A percentile compares a stretch with the other conserved stretches of the same genome.
Evolutionary conservation across 2,329 filamentous ascomycete species (phyloP).

Genomic region (Alternaria sp.): DNA sequence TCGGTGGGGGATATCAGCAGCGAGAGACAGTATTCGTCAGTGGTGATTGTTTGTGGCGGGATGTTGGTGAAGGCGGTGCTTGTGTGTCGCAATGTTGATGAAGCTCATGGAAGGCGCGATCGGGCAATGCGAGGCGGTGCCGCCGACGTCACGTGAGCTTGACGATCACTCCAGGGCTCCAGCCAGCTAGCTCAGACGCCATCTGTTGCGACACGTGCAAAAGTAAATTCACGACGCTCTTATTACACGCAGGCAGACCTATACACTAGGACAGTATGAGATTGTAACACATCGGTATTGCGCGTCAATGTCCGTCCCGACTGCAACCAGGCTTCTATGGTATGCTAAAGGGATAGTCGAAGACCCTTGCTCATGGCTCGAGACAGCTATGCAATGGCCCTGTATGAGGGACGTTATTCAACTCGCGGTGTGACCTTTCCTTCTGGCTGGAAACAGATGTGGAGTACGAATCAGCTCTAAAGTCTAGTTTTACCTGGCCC

Average conservation of each 20-base stretch:
- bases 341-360: constrained; percentile 13
- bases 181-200: not conserved
- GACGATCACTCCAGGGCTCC: constrained; percentile 1
- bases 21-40: not conserved
- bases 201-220: not conserved
- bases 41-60: constrained; percentile 2
- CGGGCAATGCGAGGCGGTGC: constrained; percentile 25
- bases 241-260: not conserved
- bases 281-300: not conserved
- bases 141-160: constrained; percentile 29
- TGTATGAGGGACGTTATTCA: not conserved
- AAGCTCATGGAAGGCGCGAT: constrained; percentile 36
- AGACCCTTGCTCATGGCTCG: constrained; percentile 9
- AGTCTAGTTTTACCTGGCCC: not conserved
- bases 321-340: constrained; percentile 4
- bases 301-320: not conserved
- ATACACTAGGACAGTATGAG: not conserved
- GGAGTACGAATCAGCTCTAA: not conserved
- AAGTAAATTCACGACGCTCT: not conserved
- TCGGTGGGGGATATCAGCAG: not conserved
- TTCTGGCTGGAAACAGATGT: not conserved
- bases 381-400: not conserved
- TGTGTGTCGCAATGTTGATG: constrained; percentile 32
- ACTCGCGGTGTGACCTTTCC: not conserved
- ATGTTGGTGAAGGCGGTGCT: constrained; percentile 14